Base-by-base conservation (phyloP, 306 rosid genomes). In the Cajanus cajan region DNA sequence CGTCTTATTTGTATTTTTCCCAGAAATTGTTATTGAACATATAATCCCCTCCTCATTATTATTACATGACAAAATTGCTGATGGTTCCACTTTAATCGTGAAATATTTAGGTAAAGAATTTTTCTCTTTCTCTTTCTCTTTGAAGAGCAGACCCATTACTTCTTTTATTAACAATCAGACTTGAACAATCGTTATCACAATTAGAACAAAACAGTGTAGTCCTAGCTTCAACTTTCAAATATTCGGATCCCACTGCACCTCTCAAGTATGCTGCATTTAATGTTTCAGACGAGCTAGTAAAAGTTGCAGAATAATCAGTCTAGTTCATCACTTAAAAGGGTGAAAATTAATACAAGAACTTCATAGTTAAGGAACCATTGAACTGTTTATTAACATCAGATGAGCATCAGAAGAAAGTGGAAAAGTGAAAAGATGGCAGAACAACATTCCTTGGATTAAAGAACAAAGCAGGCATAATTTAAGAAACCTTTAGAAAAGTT, bases 1-100 rank as follows among this genome's bases (percentile, higher is more conserved):
- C 70, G 82, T 78, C 79, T 73, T 81, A 25, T 15, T 47, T 55
- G 57, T 40, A 65, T 71, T 65, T 41, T 8, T 57, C 44, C 50
- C 63, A 16, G 21, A 61, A 33, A 67, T 51, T 62, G 78, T 61
- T 77, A 73, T 41, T 45, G 19, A 41, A 78, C 25, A 39, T 81
- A 15, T 40, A 58, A 71, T 75, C 75, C 62, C 79, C 58, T 55
- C 77, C 44, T 55, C 73, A 41, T 52, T 70, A 18, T 44, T 54
- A 31, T 18, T 81, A 77, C 68, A 43, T 19, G 62, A 73, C 80
- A 62, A 69, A 81, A 62, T 28, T 34, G 48, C 7, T 18, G 50
- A 28, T 15, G 22, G 50, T 28, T 62, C 81, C 75, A 54, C 59
- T 57, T 18, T 18, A 44, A 2, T 28, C 34, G 16, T 12, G 45